Base-by-base conservation (phyloP, 2,329 filamentous ascomycete species). In the Lachnellula occidentalis region DNA sequence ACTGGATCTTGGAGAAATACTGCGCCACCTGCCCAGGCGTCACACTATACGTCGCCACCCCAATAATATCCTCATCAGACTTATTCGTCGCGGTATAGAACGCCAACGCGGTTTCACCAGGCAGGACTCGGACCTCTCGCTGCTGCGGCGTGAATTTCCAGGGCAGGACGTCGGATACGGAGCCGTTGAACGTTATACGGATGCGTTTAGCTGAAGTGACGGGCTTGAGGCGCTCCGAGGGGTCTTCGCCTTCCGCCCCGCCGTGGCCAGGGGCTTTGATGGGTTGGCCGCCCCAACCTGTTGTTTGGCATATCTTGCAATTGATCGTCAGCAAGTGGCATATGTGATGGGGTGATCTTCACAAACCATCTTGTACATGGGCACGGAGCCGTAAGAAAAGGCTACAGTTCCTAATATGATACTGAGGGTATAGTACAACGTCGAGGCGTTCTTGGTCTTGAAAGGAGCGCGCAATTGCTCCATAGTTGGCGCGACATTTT, bases 1-100 rank as follows among this genome's bases (percentile, higher is more conserved):
- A 99, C 73, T 99, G 94, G 45, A 99, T 99, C 80, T 99, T 99
- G 81, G 89, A 95, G 70, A 99, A 99, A 72, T 99, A 99, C 1
- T 90, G 92, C 43, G 94, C 92, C 45, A 95, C 92, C 74, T 99
- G 94, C 3, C 84, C 94, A 0, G 94, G 94, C 2, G 92, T 96
- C 31, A 99, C 95, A 68, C 90, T 95, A 74, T 99, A 99, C 7
- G 94, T 99, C 11, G 94, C 94, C 43, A 99, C 92, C 47, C 94
- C 94, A 67, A 99, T 97, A 65, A 99, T 97, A 75, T 99, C 95
- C 61, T 88, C 83, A 60, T 89, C 82, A 57, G 88, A 90, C 61
- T 83, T 86, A 76, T 99, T 99, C 53, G 91, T 96, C 12, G 94
- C 94, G 6, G 90, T 99, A 74, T 96, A 99, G 72, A 99, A 99